Base-by-base conservation (phyloP, 768 basidiomycete genomes). In the Leucocoprinus leucothites region DNA sequence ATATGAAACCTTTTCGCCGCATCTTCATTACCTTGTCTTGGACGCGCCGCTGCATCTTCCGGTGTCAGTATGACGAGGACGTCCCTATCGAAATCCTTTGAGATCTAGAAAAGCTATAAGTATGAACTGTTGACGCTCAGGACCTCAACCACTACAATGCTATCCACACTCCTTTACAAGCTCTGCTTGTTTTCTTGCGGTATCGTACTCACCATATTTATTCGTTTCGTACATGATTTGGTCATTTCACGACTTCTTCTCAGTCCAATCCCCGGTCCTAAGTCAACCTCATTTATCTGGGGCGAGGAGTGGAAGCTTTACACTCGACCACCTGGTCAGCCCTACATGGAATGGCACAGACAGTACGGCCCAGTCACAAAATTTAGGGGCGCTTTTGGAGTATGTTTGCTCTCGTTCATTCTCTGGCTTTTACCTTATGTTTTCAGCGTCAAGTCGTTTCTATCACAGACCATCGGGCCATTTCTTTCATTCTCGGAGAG, bases 221-320 rank as follows among this genome's bases (percentile, higher is more conserved):
- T 66, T 35, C 75, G 68, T 50, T 66, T 69, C 60, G 42, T 72
- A 43, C 28, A 69, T 40, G 72, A 70, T 53, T 64, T 70, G n/a
- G 18, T 78, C 43, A 68, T 65, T 19, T 58, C 64, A 57, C 61
- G 70, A 1, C 52, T 67, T 28, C 51, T 65, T 24, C 69, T 85
- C 48, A 60, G 70, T 55, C 72, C 77, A 57, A 66, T 85, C 31
- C 81, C 82, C 14, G 83, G 85, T 1, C 85, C 84, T 9, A 64
- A 61, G 18, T 28, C 69, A 6, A 72, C 70, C 24, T 84, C 82
- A 25, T 66, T 75, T 53, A 57, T 86, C 2, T 86, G 84, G 84
- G 85, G 84, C 1, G 78, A 84, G 59, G 84, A 85, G 61, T 81
- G 81, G 76, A 58, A 69, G 14, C 76, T 85, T 11, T 85, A 82